Evolutionary conservation across 2,329 filamentous ascomycete species (phyloP), one percentile per base, ranked within the genome.

Genomic region (Chaetothyriales sp.): DNA sequence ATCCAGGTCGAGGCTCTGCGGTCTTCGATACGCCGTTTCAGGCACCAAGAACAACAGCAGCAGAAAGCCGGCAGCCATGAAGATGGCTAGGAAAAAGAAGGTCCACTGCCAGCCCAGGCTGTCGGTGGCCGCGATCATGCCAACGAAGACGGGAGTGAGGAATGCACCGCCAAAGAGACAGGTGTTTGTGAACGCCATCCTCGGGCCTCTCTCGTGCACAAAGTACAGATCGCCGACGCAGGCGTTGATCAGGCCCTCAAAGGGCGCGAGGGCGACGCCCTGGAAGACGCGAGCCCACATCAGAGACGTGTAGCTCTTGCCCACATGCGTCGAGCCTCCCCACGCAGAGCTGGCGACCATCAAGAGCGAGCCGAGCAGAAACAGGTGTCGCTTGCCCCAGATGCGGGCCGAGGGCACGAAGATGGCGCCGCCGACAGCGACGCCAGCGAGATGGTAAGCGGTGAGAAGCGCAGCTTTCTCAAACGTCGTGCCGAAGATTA

Each of bases 301-400:
- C 54, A 95, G 73, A 62, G 81, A 86, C 15, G 70, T 73, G 66
- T 94, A 92, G 65, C 80, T 80, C 43, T 72, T 74, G 9, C 78
- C 76, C 37, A 78, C 80, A 46, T 60, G 58, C 45, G 58, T 59
- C 0, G 76, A 79, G 28, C 86, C 86, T 25, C 80, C 89, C 89
- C 89, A 95, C 5, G 77, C 79, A 58, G 82, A 86, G 52, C 83
- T 85, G 44, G 77, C 72, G 44, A 94, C 77, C 61, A 94, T 75
- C 53, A 94, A 75, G 47, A 86, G 58, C 46, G 83, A 82, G 6
- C 88, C 89, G 1, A 94, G 61, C 22, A 95, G 69, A 66, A 94
- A 95, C 15, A 89, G 71, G 70, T 95, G 90, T 43, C 89, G 78
- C 69, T 95, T 95, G 43, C 90, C 90, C 86, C 87, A 95, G 57